A percentile compares a stretch with the other conserved stretches of the same genome.
Conservation (phyloP, 1,139 yeast genomes). For the Candida neerlandica region DNA sequence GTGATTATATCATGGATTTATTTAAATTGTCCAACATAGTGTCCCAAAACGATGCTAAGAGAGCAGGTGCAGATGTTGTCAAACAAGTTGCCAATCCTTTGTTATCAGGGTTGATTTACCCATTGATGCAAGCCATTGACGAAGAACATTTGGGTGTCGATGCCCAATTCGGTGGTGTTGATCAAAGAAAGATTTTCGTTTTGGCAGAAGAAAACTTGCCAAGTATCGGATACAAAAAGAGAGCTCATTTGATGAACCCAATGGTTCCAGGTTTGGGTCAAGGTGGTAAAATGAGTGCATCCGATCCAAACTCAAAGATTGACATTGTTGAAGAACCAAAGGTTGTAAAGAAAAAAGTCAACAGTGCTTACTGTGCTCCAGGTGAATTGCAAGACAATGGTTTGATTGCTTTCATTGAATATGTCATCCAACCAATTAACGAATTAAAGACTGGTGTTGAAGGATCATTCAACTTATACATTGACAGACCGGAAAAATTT, state of each 20-base stretch:
- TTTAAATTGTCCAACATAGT: slow-evolving; percentile 82
- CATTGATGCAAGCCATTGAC: slow-evolving; percentile 98
- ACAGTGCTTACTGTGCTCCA: slow-evolving; percentile 93
- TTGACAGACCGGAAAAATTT: slow-evolving; percentile 93
- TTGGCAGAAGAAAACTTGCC: slow-evolving; percentile 95
- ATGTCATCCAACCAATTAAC: slow-evolving; percentile 83
- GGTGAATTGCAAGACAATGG: slow-evolving; percentile 94
- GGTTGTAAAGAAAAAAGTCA: slow-evolving; percentile 83
- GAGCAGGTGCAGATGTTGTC: slow-evolving; percentile 99
- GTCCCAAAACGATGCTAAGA: slow-evolving; percentile 93
- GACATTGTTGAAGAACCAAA: slow-evolving; percentile 91
- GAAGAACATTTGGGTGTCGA: slow-evolving; percentile 89
- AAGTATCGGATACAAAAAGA: slow-evolving; percentile 86
- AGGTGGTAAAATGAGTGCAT: slow-evolving; percentile 99
- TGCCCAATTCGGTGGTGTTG: slow-evolving; percentile 98
- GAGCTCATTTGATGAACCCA: slow-evolving; percentile 98
- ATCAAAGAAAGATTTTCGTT: slow-evolving; percentile 96
- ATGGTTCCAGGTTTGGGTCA: slow-evolving; percentile 98
- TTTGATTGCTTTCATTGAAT: slow-evolving; percentile 79
- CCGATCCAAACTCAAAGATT: slow-evolving; percentile 97
- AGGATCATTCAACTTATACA: slow-evolving; percentile 61
- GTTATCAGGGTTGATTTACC: slow-evolving; percentile 91
- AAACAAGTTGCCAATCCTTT: slow-evolving; percentile 95
- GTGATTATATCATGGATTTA: slow-evolving; percentile 83
- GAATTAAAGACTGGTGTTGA: slow-evolving; percentile 63